Conservation (phyloP, 257 asterid genomes). For the Ehretia macrophylla region DNA sequence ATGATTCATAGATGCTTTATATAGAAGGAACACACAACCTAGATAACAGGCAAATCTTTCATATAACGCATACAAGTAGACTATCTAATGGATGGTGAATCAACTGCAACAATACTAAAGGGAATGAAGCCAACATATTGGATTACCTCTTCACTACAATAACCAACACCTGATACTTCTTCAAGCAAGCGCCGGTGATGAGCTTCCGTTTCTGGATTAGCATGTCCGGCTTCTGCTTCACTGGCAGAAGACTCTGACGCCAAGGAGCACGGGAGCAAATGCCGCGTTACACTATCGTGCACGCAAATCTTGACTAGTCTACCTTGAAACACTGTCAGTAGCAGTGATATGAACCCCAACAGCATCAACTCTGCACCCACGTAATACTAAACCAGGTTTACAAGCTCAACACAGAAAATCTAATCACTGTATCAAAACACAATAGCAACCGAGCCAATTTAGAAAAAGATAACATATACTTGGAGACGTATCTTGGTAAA, state of each 20-base stretch:
- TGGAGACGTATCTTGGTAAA: too few species aligned
- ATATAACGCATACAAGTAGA: background rate
- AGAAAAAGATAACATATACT: background rate
- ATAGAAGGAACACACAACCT: too few species aligned
- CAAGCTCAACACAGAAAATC: background rate
- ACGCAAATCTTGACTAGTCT: conserved; percentile 56
- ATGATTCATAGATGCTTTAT: too few species aligned
- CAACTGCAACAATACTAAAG: background rate
- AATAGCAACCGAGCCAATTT: background rate
- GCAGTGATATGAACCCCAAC: conserved; percentile 73
- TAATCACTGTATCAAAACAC: background rate
- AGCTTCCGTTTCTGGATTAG: conserved; percentile 19
- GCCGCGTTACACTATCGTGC: conserved; percentile 25
- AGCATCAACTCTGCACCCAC: conserved; percentile 64
- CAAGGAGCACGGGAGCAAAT: conserved; percentile 56
- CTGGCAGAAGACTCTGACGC: too few species aligned
- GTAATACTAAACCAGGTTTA: conserved; percentile 12
- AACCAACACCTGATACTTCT: conserved; percentile 29
- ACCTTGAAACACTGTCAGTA: conserved; percentile 69
- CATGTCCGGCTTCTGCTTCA: conserved; percentile 16
- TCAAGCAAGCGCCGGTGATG: conserved; percentile 53
- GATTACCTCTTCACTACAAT: conserved; percentile 55
- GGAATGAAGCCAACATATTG: conserved; percentile 1
- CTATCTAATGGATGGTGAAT: background rate
- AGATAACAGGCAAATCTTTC: background rate